phyloP scores from a whole-genome alignment of 306 rosid genomes.

The Ochetophila trinervis region DNA sequence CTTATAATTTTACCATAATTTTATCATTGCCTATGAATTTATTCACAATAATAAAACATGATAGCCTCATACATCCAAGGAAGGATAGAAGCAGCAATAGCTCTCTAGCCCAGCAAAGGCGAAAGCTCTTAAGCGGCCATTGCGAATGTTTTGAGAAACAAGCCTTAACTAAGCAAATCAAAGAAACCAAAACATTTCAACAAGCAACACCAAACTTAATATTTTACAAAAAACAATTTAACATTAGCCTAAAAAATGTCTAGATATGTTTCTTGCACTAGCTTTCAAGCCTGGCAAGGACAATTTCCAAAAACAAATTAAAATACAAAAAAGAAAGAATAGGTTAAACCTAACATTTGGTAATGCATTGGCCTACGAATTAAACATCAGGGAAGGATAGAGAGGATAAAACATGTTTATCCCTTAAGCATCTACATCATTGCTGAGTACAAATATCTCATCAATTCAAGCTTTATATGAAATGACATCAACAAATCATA shows the following conservation, averaged over 20 bases:
- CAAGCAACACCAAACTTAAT: too few relatives aligned
- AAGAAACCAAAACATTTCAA: neutral
- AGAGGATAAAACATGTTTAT: too few relatives aligned
- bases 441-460: too few relatives aligned
- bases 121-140: constrained; percentile 41
- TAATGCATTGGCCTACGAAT: too few relatives aligned
- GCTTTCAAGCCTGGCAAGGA: constrained; percentile 29
- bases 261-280: too few relatives aligned
- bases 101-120: constrained; percentile 40
- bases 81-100: constrained; percentile 28
- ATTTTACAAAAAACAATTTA: too few relatives aligned
- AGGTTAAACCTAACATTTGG: too few relatives aligned
- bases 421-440: neutral
- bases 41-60: neutral
- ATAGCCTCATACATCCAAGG: constrained; percentile 36
- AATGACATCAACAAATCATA: neutral
- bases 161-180: neutral
- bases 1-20: neutral
- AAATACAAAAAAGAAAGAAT: too few relatives aligned
- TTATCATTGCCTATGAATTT: neutral
- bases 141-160: constrained; percentile 38
- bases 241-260: too few relatives aligned
- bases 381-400: too few relatives aligned
- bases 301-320: neutral
- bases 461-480: too few relatives aligned